Percentiles rank a stretch among this genome's conserved stretches.
Evolutionary conservation across 192 early-diverging fungal species (phyloP).

Genomic region (Geosiphon pyriformis): DNA sequence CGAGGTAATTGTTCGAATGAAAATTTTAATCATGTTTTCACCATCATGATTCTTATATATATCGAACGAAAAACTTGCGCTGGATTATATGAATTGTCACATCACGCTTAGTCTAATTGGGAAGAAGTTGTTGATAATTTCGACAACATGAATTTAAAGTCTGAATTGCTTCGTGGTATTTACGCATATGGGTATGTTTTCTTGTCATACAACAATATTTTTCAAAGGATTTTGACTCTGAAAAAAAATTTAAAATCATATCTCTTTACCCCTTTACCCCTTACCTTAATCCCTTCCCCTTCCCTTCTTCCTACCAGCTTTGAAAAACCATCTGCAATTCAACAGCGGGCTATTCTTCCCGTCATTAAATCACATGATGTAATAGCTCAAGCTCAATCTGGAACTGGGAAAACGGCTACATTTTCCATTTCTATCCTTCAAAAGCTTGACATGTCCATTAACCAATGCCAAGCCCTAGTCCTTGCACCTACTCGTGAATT

Average conservation of each 20-base stretch:
- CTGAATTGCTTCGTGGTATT: slow-evolving; percentile 93
- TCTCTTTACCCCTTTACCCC: too few relatives aligned
- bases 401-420: slow-evolving; percentile 99
- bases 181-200: slow-evolving; percentile 87
- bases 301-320: too few relatives aligned
- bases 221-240: too few relatives aligned
- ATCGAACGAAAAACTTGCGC: not conserved
- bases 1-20: slow-evolving; percentile 4
- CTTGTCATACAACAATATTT: not conserved
- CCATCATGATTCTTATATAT: not conserved
- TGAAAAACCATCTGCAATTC: slow-evolving; percentile 94
- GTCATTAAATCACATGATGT: slow-evolving; percentile 95
- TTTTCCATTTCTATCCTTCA: slow-evolving; percentile 99
- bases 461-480: slow-evolving; percentile 90
- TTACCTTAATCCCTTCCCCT: too few relatives aligned
- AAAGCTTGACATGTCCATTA: slow-evolving; percentile 71
- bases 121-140: slow-evolving; percentile 92
- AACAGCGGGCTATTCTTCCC: slow-evolving; percentile 94
- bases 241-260: too few relatives aligned
- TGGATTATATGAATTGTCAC: not conserved
- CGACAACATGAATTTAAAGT: slow-evolving; percentile 90
- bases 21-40: not conserved
- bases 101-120: slow-evolving; percentile 77
- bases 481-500: slow-evolving; percentile 97
- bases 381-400: slow-evolving; percentile 99